Evolutionary conservation across 345 rosid species (phyloP).

Genomic region (Eucalyptus camaldulensis): DNA sequence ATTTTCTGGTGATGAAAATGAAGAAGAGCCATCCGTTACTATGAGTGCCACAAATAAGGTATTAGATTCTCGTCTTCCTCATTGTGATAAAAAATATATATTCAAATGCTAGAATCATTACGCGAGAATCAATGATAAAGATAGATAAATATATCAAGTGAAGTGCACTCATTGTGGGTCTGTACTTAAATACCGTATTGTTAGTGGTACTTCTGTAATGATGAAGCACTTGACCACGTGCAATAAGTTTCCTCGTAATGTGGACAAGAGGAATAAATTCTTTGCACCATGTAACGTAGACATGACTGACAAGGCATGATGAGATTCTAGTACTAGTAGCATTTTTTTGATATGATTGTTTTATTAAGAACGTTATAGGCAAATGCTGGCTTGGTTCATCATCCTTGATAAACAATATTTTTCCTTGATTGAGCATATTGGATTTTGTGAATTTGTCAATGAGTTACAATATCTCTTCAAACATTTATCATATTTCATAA

Average conservation of each 20-base stretch:
- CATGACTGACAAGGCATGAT: fast-evolving
- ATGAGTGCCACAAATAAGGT: too few relatives aligned
- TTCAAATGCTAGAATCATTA: fast-evolving
- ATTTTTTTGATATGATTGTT: fast-evolving
- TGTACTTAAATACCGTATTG: too few relatives aligned
- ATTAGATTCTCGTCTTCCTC: too few relatives aligned
- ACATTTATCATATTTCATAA: fast-evolving
- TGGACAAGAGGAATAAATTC: fast-evolving
- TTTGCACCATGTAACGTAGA: too few relatives aligned
- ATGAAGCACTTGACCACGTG: fast-evolving
- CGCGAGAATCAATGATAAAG: fast-evolving
- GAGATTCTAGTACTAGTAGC: fast-evolving
- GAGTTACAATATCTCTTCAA: fast-evolving
- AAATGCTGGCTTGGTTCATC: fast-evolving
- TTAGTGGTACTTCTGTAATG: fast-evolving
- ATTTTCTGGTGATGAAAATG: too few relatives aligned
- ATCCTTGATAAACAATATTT: too few relatives aligned
- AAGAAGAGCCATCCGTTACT: fast-evolving
- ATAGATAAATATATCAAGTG: too few relatives aligned
- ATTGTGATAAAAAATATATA: too few relatives aligned
- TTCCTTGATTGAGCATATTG: fast-evolving
- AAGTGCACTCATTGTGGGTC: too few relatives aligned
- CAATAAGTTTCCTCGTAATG: fast-evolving
- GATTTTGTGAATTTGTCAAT: fast-evolving
- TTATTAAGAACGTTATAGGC: fast-evolving